phyloP scores from a whole-genome alignment of 2,329 filamentous ascomycete genomes.

The Pseudogymnoascus sp. region DNA sequence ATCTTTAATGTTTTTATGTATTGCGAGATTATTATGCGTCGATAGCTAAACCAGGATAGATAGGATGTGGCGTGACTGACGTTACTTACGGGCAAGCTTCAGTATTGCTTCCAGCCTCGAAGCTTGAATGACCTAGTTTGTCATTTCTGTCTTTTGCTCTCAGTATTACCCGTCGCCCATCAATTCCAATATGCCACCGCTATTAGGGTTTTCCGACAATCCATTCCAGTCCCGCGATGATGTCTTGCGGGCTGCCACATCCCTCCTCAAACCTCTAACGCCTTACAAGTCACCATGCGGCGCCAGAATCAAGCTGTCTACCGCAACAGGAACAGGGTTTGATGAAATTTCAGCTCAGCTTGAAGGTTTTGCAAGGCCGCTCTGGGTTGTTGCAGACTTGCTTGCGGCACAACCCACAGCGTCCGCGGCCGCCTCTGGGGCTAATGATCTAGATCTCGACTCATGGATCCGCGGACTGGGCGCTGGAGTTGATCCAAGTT shows the following conservation, averaged over 20 bases:
- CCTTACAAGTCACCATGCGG: constrained; percentile 28
- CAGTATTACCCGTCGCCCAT: neutral
- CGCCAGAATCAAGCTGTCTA: constrained; percentile 31
- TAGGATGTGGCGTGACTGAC: neutral
- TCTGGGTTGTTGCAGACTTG: constrained; percentile 22
- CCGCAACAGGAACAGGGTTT: constrained; percentile 34
- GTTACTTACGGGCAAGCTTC: too few relatives aligned
- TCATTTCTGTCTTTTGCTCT: neutral
- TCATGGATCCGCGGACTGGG: constrained; percentile 14
- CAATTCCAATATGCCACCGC: constrained; percentile 27
- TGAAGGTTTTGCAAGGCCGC: constrained; percentile 34
- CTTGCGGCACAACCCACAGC: constrained; percentile 7
- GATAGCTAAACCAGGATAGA: neutral
- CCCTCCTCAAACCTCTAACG: constrained; percentile 23
- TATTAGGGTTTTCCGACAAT: constrained; percentile 36
- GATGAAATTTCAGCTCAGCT: constrained; percentile 37
- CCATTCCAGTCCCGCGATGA: constrained; percentile 29
- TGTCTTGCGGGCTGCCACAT: constrained; percentile 28
- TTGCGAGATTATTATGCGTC: neutral
- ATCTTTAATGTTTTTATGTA: neutral
- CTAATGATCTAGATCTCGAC: constrained; percentile 7
- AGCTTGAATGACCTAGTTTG: neutral
- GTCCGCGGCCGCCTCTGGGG: neutral
- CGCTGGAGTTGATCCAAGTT: constrained; percentile 26
- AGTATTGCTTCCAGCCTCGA: neutral